A percentile compares a stretch with the other conserved stretches of the same genome.
Evolutionary conservation across 306 rosid species (phyloP).

Genomic region (Sphenostylis stenocarpa): DNA sequence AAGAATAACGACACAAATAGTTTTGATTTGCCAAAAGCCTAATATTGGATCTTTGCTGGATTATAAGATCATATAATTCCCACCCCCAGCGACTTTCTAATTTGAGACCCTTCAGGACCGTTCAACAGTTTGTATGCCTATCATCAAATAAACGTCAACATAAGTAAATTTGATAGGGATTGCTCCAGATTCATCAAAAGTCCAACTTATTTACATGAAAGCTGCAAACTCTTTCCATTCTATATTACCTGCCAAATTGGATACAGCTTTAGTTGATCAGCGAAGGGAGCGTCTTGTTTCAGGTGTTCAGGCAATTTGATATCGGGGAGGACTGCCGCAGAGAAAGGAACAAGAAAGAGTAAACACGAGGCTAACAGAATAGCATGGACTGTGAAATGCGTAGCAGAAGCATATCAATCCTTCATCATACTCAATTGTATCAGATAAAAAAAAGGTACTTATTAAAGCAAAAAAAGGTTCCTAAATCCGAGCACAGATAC

Average conservation of each 20-base stretch:
- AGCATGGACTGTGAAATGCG: constrained; percentile 6
- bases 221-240: constrained; percentile 6
- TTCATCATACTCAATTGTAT: constrained; percentile 8
- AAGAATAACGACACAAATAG: constrained; percentile 47
- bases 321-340: constrained; percentile 22
- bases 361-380: constrained; percentile 4
- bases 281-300: constrained; percentile 19
- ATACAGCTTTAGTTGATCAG: constrained; percentile 26
- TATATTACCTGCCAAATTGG: constrained; percentile 39
- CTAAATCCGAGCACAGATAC: constrained; percentile 12
- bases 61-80: constrained; percentile 30
- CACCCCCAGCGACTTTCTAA: constrained; percentile 28
- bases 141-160: constrained; percentile 12
- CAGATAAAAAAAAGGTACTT: not conserved
- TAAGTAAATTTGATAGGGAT: not conserved
- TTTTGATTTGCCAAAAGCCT: constrained; percentile 46
- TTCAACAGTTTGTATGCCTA: constrained; percentile 41
- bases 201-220: constrained; percentile 17
- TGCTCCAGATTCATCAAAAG: constrained; percentile 12
- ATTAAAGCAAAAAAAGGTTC: constrained; percentile 19
- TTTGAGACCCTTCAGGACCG: constrained; percentile 22
- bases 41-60: constrained; percentile 59
- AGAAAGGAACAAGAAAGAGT: constrained; percentile 18
- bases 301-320: constrained; percentile 30
- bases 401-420: not conserved